Evolutionary conservation across 2,329 filamentous ascomycete species (phyloP).

Genomic region (Rutstroemia sp.): DNA sequence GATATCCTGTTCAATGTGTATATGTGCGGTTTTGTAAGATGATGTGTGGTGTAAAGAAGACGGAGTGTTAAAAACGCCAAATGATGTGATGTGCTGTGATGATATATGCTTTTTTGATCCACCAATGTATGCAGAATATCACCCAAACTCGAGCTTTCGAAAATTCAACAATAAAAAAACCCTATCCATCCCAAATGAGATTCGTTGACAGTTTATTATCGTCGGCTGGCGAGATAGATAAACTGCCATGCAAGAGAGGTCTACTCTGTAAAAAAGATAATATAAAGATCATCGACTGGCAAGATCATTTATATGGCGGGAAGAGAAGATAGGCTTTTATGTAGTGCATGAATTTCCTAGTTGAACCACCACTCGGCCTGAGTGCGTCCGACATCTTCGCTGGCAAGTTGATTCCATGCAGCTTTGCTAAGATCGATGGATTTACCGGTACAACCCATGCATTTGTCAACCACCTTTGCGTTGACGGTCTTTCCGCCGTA

Average conservation of each 20-base stretch:
- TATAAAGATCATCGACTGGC: conserved; percentile 7
- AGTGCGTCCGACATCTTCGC: conserved; percentile 37
- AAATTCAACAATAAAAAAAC: background rate
- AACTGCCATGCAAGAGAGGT: conserved; percentile 36
- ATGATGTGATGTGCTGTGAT: no score
- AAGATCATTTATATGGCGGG: background rate
- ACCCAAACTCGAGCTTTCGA: background rate
- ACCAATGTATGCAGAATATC: background rate
- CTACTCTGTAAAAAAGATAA: conserved; percentile 19
- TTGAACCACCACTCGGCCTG: conserved; percentile 41
- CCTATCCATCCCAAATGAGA: background rate
- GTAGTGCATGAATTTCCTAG: conserved; percentile 1
- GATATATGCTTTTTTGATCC: background rate
- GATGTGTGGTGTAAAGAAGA: no score
- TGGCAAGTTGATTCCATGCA: conserved; percentile 34
- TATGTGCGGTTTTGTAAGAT: no score
- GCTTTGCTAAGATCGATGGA: conserved; percentile 51
- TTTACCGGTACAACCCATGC: conserved; percentile 53
- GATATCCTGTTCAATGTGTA: no score
- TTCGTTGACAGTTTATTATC: conserved; percentile 4
- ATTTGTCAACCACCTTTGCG: conserved; percentile 66
- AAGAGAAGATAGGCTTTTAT: background rate
- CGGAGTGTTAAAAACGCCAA: no score
- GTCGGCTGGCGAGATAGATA: conserved; percentile 25
- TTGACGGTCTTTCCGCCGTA: conserved; percentile 50